These are phyloP conservation scores for Astraeus odoratus DNA, from an alignment of 768 basidiomycete species.

Conservation along the genomic window DNA sequence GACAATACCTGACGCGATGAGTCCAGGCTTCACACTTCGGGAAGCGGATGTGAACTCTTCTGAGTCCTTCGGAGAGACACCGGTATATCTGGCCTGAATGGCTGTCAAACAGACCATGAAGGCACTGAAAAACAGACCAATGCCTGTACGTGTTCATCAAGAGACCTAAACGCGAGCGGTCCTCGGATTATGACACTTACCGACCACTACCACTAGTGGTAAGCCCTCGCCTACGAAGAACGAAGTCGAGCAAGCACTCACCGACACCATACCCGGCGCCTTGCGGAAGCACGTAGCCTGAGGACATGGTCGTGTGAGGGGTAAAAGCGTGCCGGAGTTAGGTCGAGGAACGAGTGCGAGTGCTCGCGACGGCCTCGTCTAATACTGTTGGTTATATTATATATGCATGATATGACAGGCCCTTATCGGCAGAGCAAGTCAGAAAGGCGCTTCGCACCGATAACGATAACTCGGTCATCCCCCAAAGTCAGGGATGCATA, in stretches of 20 bases:
- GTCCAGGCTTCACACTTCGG: constrained; percentile 79
- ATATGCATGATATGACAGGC: not conserved
- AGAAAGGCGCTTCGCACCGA: too few species aligned
- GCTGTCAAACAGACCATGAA: constrained; percentile 77
- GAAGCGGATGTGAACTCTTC: constrained; percentile 84
- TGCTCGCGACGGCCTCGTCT: not conserved
- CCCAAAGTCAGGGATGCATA: too few species aligned
- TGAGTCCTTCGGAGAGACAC: constrained; percentile 68
- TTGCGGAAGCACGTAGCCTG: constrained; percentile 52
- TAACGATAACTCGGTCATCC: too few species aligned
- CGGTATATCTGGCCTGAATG: constrained; percentile 79
- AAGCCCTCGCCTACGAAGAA: not conserved
- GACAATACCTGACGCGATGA: constrained; percentile 90
- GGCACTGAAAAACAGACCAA: constrained; percentile 80
- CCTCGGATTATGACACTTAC: constrained; percentile 25
- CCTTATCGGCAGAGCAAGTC: not conserved
- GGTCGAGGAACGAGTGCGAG: not conserved
- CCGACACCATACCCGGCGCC: constrained; percentile 84
- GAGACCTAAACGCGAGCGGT: not conserved
- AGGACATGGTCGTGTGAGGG: constrained; percentile 14
- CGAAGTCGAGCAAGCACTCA: constrained; percentile 24
- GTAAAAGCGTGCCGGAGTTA: not conserved
- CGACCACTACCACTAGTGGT: constrained; percentile 38
- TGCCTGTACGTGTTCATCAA: constrained; percentile 41
- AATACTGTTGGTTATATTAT: not conserved